Evolutionary conservation across 495 filamentous ascomycete species (phyloP), one percentile per base, ranked within the genome.

Genomic region (Cercophora samala): DNA sequence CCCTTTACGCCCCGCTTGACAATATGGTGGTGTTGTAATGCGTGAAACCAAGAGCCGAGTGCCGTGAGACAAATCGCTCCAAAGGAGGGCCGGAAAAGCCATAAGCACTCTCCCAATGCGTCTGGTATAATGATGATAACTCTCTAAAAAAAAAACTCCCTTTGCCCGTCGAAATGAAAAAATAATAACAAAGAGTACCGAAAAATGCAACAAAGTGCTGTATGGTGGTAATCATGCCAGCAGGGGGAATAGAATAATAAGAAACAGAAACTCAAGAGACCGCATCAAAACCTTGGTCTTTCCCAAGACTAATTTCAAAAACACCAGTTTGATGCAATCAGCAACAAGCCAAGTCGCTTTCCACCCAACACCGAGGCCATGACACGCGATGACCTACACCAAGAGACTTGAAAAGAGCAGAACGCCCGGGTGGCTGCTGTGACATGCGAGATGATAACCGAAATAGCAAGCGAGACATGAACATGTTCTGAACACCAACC

Each of bases 41-140:
- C 64, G 62, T 68, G 63, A 74, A 74, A 67, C 22, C 67, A 64
- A 52, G 67, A 58, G 68, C 65, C 56, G 66, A 70, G 60, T 62
- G 71, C 64, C 69, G 72, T 54, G 65, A 72, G 69, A 75, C 60
- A 19, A 68, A 68, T 67, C 62, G 53, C 73, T 63, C 71, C 65
- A 67, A 60, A 71, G 29, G 55, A 74, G 63, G 70, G 52, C 60
- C 42, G 25, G 19, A 56, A 29, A 70, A 72, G 68, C 29, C 62
- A 58, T 68, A 65, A 66, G 64, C 60, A 52, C 61, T 64, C 62
- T 46, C 51, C 61, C 52, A 63, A 65, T 62, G 52, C 59, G 26
- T 37, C 58, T 58, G 64, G 54, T 53, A 37, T 65, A 58, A 67
- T 69, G 63, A 58, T 24, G 17, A 65, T 29, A 37, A 21, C 66